Base-by-base conservation (phyloP, 176 grass and related monocot species). In the Sorghum bicolor region DNA sequence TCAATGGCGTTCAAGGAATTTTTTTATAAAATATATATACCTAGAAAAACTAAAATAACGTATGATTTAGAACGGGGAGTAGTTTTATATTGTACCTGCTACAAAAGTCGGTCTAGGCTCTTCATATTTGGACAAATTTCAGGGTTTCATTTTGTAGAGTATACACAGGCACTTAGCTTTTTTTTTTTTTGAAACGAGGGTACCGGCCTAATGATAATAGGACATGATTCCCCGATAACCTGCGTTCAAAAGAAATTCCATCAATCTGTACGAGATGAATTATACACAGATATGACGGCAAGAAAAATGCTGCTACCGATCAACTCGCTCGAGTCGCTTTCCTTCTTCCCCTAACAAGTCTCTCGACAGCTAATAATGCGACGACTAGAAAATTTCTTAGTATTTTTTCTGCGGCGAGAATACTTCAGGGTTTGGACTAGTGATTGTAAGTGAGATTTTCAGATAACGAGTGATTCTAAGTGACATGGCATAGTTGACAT, bases 221-320 rank as follows among this genome's bases (percentile, higher is more conserved):
- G n/a, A n/a, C n/a, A n/a, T n/a, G n/a, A 19, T 36, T 63, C 34
- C 24, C 8, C 13, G 20, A 33, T 26, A 72, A 20, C 4, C 26
- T 32, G 4, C 1, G 22, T 63, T 26, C 37, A 70, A 50, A 44
- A 3, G 44, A 58, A 57, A 10, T 28, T 87, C 40, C 45, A 67
- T 70, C 11, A 39, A 64, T 30, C 1, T 68, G 34, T 61, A 5
- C n/a, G 1, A 84, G 6, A 44, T 58, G 61, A 67, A 66, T 13
- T 57, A 19, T n/a, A 33, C 48, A 26, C 15, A 13, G 53, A 57
- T 58, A 41, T 50, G 52, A 80, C 57, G 71, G 87, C 87, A 77
- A 38, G 78, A 76, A 89, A 77, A 81, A 45, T 40, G 87, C 87
- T 73, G 77, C 64, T 77, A 34, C 82, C 37, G 0, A 30, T 75